Percentiles rank a stretch among this genome's conserved stretches.
Evolutionary conservation across 1,284 basidiomycete species (phyloP).

Genomic region (Takashimella tepidaria): DNA sequence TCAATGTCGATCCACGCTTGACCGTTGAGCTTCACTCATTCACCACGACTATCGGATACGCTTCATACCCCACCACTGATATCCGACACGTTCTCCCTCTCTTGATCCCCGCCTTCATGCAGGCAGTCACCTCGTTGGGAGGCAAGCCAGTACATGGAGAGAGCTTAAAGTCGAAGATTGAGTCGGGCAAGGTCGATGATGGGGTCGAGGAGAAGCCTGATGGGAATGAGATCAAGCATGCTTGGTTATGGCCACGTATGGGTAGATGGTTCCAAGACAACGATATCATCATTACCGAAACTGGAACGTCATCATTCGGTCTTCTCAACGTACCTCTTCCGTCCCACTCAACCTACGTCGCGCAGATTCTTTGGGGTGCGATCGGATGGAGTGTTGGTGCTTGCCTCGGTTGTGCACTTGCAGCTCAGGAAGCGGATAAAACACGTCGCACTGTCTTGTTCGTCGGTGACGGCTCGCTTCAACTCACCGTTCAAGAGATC

Average conservation of each 20-base stretch:
- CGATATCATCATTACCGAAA: slow-evolving; percentile 80
- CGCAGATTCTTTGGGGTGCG: slow-evolving; percentile 55
- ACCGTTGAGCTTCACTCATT: slow-evolving; percentile 73
- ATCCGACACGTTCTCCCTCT: slow-evolving; percentile 49
- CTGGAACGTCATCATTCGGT: slow-evolving; percentile 63
- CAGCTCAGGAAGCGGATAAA: slow-evolving; percentile 61
- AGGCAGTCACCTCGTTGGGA: slow-evolving; percentile 23
- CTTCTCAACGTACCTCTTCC: slow-evolving; percentile 73
- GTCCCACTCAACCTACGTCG: slow-evolving; percentile 58
- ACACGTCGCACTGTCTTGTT: slow-evolving; percentile 70
- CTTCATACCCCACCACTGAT: slow-evolving; percentile 49
- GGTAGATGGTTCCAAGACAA: slow-evolving; percentile 67
- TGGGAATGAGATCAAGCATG: slow-evolving; percentile 58
- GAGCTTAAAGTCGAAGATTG: slow-evolving; percentile 29
- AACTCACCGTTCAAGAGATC: slow-evolving; percentile 51
- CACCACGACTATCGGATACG: slow-evolving; percentile 59
- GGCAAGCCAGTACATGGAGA: slow-evolving; percentile 19
- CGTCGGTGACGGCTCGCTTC: slow-evolving; percentile 60
- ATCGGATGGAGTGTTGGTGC: slow-evolving; percentile 55
- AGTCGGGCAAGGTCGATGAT: slow-evolving; percentile 26
- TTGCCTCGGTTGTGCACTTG: slow-evolving; percentile 51
- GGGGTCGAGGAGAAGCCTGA: slow-evolving; percentile 23
- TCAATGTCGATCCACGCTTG: slow-evolving; percentile 55
- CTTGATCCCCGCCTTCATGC: slow-evolving; percentile 41
- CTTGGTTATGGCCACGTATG: slow-evolving; percentile 81